Evolutionary conservation across 1,284 basidiomycete species (phyloP).

Genomic region (Naganishia sp.): DNA sequence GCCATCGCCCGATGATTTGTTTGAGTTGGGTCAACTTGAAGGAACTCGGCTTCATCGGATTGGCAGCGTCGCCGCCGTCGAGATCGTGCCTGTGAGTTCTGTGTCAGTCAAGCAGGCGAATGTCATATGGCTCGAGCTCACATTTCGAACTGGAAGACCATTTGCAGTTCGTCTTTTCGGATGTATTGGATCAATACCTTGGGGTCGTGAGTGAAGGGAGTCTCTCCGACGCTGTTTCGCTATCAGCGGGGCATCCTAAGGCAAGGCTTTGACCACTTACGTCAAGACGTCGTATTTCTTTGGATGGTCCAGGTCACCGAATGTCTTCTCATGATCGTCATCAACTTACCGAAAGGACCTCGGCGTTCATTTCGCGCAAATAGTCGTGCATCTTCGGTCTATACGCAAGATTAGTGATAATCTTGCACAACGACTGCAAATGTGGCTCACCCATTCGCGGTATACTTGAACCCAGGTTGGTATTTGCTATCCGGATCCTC

Average conservation of each 20-base stretch:
- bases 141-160: conserved; percentile 55
- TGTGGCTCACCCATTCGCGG: conserved; percentile 58
- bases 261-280: conserved; percentile 32
- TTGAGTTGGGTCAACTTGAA: conserved; percentile 66
- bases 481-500: conserved; percentile 59
- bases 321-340: not conserved
- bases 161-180: conserved; percentile 64
- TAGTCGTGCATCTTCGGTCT: conserved; percentile 66
- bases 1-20: conserved; percentile 64
- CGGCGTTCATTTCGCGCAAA: conserved; percentile 65
- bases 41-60: conserved; percentile 55
- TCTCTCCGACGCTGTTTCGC: conserved; percentile 30
- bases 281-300: conserved; percentile 40
- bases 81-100: conserved; percentile 60
- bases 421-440: too few relatives aligned
- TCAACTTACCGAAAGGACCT: conserved; percentile 62
- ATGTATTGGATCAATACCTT: conserved; percentile 61
- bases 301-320: not conserved
- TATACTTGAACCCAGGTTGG: conserved; percentile 63
- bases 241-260: not conserved
- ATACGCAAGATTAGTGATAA: not conserved
- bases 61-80: conserved; percentile 45
- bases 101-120: conserved; percentile 39
- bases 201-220: conserved; percentile 60
- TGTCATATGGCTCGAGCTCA: conserved; percentile 53